These are phyloP conservation scores for Shiraia bambusicola DNA, from an alignment of 2,329 filamentous ascomycete genomes.

Conservation along the genomic window DNA sequence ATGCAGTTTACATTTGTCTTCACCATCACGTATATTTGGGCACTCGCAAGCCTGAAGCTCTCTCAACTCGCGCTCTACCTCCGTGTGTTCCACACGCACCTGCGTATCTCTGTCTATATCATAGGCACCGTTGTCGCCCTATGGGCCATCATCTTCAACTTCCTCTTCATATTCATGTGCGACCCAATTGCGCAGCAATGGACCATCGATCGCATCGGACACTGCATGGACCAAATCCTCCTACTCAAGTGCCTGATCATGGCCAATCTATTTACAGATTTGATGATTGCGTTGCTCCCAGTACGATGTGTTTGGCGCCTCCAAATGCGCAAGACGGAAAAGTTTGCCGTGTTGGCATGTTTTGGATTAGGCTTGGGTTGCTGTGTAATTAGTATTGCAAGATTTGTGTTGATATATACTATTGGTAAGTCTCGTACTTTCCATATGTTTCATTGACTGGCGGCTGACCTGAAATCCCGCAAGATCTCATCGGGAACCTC, in stretches of 20 bases:
- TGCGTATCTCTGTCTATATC: slow-evolving; percentile 16
- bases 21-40: slow-evolving; percentile 26
- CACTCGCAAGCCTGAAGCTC: slow-evolving; percentile 20
- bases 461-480: slow-evolving; percentile 3
- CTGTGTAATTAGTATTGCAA: slow-evolving; percentile 21
- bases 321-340: slow-evolving; percentile 27
- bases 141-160: slow-evolving; percentile 26
- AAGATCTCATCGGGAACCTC: slow-evolving; percentile 22
- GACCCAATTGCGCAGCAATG: slow-evolving; percentile 27
- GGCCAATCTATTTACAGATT: slow-evolving; percentile 19
- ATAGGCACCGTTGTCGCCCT: slow-evolving; percentile 15
- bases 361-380: slow-evolving; percentile 23
- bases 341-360: slow-evolving; percentile 23
- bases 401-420: slow-evolving; percentile 22
- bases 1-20: slow-evolving; percentile 27
- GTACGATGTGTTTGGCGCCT: slow-evolving; percentile 20
- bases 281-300: slow-evolving; percentile 19
- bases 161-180: slow-evolving; percentile 25
- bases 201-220: slow-evolving; percentile 20
- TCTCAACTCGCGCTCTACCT: slow-evolving; percentile 24
- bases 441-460: background rate
- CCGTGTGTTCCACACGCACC: slow-evolving; percentile 15
- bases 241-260: slow-evolving; percentile 21
- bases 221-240: slow-evolving; percentile 26
- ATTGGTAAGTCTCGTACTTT: slow-evolving; percentile 10